These are phyloP conservation scores for Sequoia sempervirens DNA, from an alignment of 75 land plant genomes.

Conservation along the genomic window DNA sequence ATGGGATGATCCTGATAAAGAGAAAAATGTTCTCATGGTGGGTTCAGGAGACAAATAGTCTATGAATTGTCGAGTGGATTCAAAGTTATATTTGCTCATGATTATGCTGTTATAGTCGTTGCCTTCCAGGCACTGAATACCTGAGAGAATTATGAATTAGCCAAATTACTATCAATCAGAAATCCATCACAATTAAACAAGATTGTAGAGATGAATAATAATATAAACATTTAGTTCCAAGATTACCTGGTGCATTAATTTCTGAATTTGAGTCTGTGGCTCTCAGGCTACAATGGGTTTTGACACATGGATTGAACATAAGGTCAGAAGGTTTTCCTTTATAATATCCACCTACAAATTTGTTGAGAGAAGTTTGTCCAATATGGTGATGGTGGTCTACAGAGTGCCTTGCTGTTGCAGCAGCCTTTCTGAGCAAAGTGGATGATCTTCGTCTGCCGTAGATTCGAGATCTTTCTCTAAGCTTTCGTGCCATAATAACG, in stretches of 20 bases:
- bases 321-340: not conserved
- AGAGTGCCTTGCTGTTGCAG: not conserved
- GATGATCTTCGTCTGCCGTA: slow-evolving; percentile 17
- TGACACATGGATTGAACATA: not conserved
- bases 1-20: not conserved
- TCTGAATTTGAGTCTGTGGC: not conserved
- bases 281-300: not conserved
- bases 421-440: not conserved
- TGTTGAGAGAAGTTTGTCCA: not conserved
- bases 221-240: not conserved
- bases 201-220: not conserved
- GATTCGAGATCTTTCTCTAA: slow-evolving; percentile 29
- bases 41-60: not conserved
- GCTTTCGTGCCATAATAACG: slow-evolving; percentile 58
- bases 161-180: not conserved
- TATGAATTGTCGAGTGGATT: not conserved
- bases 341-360: not conserved
- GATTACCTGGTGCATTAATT: not conserved
- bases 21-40: not conserved
- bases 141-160: not conserved
- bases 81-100: not conserved
- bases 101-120: not conserved
- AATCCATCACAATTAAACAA: not conserved
- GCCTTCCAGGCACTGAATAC: not conserved
- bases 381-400: not conserved